Conservation (phyloP, 169 alveolate genomes). For the Plasmodium sp. region DNA sequence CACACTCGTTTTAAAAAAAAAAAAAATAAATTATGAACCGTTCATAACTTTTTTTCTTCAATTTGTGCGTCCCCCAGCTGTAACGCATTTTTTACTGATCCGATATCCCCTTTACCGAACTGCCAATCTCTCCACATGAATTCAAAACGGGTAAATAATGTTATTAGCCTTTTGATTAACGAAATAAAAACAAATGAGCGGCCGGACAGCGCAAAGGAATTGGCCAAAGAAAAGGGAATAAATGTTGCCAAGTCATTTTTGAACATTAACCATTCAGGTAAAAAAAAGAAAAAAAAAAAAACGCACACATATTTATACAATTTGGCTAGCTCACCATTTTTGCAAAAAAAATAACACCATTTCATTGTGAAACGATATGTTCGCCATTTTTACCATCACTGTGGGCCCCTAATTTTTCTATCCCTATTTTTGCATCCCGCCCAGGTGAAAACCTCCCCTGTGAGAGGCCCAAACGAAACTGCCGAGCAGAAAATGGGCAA, state of each 20-base stretch:
- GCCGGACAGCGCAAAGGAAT: constrained; percentile 26
- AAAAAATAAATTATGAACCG: neutral
- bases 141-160: constrained; percentile 44
- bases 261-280: constrained; percentile 53
- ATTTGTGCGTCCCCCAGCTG: neutral
- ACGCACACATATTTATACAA: neutral
- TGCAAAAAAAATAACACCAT: neutral
- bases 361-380: neutral
- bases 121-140: constrained; percentile 31
- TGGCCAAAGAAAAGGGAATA: constrained; percentile 51
- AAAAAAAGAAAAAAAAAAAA: constrained; percentile 8
- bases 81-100: neutral
- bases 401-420: neutral
- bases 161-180: constrained; percentile 58
- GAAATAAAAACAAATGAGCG: constrained; percentile 63
- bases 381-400: neutral
- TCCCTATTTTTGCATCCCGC: neutral
- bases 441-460: neutral
- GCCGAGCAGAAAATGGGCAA: neutral
- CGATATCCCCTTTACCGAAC: neutral
- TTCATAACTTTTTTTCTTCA: neutral
- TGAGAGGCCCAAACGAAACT: neutral
- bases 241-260: constrained; percentile 70
- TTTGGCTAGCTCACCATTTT: neutral
- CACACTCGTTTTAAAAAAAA: neutral